Conservation (phyloP, 2,329 filamentous ascomycete genomes). For the Dryadomyces quercivorus region DNA sequence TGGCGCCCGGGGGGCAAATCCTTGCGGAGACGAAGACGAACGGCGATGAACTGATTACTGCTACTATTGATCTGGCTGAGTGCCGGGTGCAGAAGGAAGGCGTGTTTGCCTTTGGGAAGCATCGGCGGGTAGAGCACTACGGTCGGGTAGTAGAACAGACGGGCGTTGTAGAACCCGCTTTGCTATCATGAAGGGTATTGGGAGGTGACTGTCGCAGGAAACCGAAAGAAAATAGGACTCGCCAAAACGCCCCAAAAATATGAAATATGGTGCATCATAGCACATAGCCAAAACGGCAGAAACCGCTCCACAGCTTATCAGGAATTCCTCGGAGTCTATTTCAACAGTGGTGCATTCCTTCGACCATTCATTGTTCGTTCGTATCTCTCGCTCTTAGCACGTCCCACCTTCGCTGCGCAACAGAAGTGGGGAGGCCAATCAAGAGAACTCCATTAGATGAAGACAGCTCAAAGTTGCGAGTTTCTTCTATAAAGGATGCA, state of each 20-base stretch:
- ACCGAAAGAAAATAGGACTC: too few species aligned
- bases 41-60: constrained; percentile 35
- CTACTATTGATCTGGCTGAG: constrained; percentile 33
- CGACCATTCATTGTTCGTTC: background rate
- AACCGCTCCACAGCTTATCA: background rate
- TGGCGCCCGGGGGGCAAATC: constrained; percentile 32
- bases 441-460: background rate
- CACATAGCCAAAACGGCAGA: background rate
- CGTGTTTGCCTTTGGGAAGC: constrained; percentile 30
- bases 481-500: background rate
- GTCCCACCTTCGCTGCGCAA: background rate
- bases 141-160: constrained; percentile 24
- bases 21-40: constrained; percentile 34
- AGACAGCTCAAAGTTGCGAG: background rate
- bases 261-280: background rate
- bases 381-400: background rate
- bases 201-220: too few species aligned
- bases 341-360: background rate
- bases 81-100: constrained; percentile 35
- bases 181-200: background rate
- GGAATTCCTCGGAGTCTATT: background rate
- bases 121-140: constrained; percentile 29
- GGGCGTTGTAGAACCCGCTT: constrained; percentile 18
- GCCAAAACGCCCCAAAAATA: too few species aligned
- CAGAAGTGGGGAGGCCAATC: constrained; percentile 7